Evolutionary conservation across 2,329 filamentous ascomycete species (phyloP).

Genomic region (Chaetomiaceae sp.): DNA sequence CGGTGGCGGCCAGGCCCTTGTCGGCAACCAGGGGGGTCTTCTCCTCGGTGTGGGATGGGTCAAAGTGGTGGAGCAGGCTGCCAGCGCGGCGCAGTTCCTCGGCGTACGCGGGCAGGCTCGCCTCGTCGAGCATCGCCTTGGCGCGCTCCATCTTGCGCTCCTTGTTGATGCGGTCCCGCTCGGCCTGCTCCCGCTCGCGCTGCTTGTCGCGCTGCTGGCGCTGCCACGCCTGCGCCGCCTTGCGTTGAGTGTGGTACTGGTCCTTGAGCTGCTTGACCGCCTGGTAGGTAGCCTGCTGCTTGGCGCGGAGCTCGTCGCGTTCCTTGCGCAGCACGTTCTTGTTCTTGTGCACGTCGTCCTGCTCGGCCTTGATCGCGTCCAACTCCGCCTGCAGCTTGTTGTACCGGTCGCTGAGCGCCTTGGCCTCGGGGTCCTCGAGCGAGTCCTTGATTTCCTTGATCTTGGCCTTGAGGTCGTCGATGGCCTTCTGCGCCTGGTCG

Average conservation of each 20-base stretch:
- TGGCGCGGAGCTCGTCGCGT: constrained; percentile 71
- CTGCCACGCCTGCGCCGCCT: constrained; percentile 78
- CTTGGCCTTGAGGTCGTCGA: constrained; percentile 79
- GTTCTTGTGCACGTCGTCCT: constrained; percentile 86
- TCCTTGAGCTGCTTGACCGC: constrained; percentile 86
- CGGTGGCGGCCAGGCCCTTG: constrained; percentile 70
- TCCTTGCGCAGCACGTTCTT: constrained; percentile 79
- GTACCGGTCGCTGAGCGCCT: constrained; percentile 82
- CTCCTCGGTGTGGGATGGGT: constrained; percentile 64
- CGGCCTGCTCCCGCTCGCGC: constrained; percentile 71
- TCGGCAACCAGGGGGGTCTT: constrained; percentile 59
- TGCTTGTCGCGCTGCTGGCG: constrained; percentile 71
- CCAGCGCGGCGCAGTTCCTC: constrained; percentile 89
- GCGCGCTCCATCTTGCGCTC: constrained; percentile 71
- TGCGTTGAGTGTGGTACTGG: constrained; percentile 73
- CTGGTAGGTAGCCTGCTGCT: constrained; percentile 80
- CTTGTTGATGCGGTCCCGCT: constrained; percentile 67
- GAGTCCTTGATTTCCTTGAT: constrained; percentile 84
- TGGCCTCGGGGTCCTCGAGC: constrained; percentile 85
- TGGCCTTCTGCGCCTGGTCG: constrained; percentile 79
- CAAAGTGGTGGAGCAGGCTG: constrained; percentile 83
- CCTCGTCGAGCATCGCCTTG: constrained; percentile 70
- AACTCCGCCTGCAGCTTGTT: constrained; percentile 79
- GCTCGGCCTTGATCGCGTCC: constrained; percentile 83
- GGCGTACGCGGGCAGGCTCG: constrained; percentile 78